Conservation (phyloP, 169 alveolate genomes). For the Cryptosporidium viatorum region DNA sequence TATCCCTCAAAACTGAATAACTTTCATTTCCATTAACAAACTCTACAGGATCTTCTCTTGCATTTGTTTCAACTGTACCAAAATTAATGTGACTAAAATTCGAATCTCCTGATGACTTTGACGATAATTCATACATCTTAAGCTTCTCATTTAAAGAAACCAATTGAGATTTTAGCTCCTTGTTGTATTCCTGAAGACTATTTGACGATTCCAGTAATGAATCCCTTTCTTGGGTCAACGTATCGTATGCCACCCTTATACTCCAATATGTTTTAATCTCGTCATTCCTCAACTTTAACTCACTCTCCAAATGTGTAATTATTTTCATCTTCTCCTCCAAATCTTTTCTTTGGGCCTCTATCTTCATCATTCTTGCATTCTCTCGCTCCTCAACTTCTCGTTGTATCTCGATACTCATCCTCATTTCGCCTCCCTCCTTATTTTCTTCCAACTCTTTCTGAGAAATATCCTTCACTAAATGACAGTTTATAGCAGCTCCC, state of each 20-base stretch:
- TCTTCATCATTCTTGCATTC: not conserved
- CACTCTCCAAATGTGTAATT: slow-evolving; percentile 64
- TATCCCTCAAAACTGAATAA: slow-evolving; percentile 9
- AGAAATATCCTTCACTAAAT: not conserved
- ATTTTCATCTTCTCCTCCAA: slow-evolving; percentile 65
- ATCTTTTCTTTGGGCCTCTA: slow-evolving; percentile 22
- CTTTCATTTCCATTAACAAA: not conserved
- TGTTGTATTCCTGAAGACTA: slow-evolving; percentile 26
- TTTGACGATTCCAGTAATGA: slow-evolving; percentile 42
- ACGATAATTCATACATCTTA: slow-evolving; percentile 7
- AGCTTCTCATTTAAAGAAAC: slow-evolving; percentile 17
- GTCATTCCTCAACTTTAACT: slow-evolving; percentile 51
- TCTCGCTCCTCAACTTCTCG: not conserved
- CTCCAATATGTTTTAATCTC: slow-evolving; percentile 73
- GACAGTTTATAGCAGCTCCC: too few relatives aligned
- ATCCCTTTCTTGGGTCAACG: slow-evolving; percentile 71
- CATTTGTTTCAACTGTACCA: not conserved
- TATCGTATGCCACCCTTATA: slow-evolving; percentile 71
- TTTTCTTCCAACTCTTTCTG: not conserved
- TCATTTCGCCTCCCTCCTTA: not conserved
- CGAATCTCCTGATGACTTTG: not conserved
- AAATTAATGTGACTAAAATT: not conserved
- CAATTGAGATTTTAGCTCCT: slow-evolving; percentile 24
- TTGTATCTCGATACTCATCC: not conserved
- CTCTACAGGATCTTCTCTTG: not conserved